Evolutionary conservation across 2,329 filamentous ascomycete genomes (phyloP), one percentile per base, ranked within the genome.

Genomic region (Penicillium psychrosexuale): DNA sequence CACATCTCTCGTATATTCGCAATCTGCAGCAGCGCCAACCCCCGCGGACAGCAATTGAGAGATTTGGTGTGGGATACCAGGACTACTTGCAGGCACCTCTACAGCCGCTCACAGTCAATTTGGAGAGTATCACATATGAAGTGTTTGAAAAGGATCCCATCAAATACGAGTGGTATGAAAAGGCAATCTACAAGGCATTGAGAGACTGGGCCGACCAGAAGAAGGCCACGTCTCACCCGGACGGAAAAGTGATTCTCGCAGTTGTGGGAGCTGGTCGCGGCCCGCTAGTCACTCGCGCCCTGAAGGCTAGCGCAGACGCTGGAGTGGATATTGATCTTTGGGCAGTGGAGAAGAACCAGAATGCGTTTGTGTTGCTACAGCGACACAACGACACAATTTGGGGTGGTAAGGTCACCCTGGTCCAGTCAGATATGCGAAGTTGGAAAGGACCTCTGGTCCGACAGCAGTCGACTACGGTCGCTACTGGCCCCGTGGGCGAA

Each of bases 111-210:
- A 93, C 93, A 0, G 94, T 99, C 72, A 99, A 99, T 65, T 81
- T 99, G 13, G 95, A 99, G 72, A 96, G 91, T 44, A 89, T 96
- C 39, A 99, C 94, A 0, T 99, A 99, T 72, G 94, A 99, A 70
- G 93, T 97, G 2, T 99, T 99, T 67, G 94, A 99, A 72, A 95
- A 95, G 63, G 95, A 99, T 61, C 94, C 94, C 0, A 89, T 99
- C 75, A 99, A 99, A 75, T 99, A 99, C 71, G 86, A 91, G 61
- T 95, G 93, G 81, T 99, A 99, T 70, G 91, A 97, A 72, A 80
- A 82, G 43, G 94, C 94, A 13, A 88, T 95, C 53, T 84, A 84
- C 4, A 84, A 89, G 61, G 93, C 94, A 0, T 79, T 99, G 58
- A 80, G 77, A 12, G 92, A 97, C 67, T 95, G 94, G 87, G 81